Evolutionary conservation across 1,139 yeast genomes (phyloP).

Genomic region (Diutina pseudorugosa): DNA sequence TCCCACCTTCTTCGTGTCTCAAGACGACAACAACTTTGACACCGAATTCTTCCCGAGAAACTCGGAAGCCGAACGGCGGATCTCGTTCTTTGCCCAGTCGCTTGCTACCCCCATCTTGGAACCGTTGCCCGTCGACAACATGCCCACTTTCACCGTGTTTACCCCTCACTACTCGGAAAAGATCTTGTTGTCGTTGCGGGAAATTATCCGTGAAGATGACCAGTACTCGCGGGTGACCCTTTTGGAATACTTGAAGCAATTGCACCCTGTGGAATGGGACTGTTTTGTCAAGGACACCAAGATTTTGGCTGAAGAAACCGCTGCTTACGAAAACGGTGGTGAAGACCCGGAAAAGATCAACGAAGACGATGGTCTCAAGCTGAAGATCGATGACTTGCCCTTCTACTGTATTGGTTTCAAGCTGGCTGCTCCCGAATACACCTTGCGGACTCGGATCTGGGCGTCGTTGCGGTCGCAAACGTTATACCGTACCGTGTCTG

Average conservation of each 20-base stretch:
- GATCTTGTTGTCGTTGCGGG: conserved; percentile 87
- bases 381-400: conserved; percentile 93
- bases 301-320: conserved; percentile 95
- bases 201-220: conserved; percentile 97
- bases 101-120: conserved; percentile 97
- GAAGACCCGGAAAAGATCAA: conserved; percentile 53
- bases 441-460: conserved; percentile 97
- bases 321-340: conserved; percentile 60
- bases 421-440: conserved; percentile 98
- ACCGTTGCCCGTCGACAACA: conserved; percentile 96
- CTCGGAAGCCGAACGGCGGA: conserved; percentile 98
- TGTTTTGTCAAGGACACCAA: conserved; percentile 97
- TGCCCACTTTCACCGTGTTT: conserved; percentile 97
- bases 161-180: conserved; percentile 98
- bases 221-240: conserved; percentile 95
- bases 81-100: conserved; percentile 96
- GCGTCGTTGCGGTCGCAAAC: conserved; percentile 98
- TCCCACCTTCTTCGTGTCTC: conserved; percentile 96
- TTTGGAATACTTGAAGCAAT: conserved; percentile 90
- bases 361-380: conserved; percentile 59
- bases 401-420: conserved; percentile 99
- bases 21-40: conserved; percentile 89
- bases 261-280: conserved; percentile 99
- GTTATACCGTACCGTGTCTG: conserved; percentile 94
- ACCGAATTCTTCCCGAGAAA: conserved; percentile 93